These are phyloP conservation scores for Pneumocystis oryctolagi DNA, from an alignment of 1,139 yeast species.

Conservation along the genomic window DNA sequence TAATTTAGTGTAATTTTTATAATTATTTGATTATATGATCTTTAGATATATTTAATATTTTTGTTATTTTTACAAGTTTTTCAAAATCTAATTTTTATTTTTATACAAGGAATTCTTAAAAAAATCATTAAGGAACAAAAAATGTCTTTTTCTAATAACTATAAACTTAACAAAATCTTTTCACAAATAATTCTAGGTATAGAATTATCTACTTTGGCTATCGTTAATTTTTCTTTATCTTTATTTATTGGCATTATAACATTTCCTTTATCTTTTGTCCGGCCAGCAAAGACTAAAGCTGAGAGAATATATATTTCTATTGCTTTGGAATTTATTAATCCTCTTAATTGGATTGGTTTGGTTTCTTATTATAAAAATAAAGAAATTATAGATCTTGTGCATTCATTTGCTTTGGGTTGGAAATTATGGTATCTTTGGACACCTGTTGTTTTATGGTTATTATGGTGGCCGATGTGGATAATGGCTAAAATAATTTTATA, in stretches of 20 bases:
- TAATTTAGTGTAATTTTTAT: background rate
- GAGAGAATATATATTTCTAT: constrained; percentile 19
- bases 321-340: constrained; percentile 37
- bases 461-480: constrained; percentile 80
- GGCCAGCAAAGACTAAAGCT: constrained; percentile 26
- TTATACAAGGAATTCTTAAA: constrained; percentile 8
- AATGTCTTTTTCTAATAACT: constrained; percentile 7
- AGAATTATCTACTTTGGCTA: constrained; percentile 56
- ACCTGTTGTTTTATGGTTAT: constrained; percentile 57
- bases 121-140: constrained; percentile 11
- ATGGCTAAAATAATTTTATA: constrained; percentile 30
- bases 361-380: constrained; percentile 26
- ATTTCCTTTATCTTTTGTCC: constrained; percentile 56
- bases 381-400: constrained; percentile 30
- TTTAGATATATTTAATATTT: constrained; percentile 2
- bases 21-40: constrained; percentile 2
- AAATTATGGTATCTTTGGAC: constrained; percentile 68
- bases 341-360: constrained; percentile 32
- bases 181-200: constrained; percentile 33
- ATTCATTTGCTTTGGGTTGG: constrained; percentile 50
- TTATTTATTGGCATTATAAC: constrained; percentile 51
- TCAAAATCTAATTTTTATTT: constrained; percentile 11
- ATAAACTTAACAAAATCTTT: constrained; percentile 4
- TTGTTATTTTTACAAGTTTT: constrained; percentile 16
- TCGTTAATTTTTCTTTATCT: constrained; percentile 74